These are phyloP conservation scores for Penicillium tannophilum DNA, from an alignment of 495 filamentous ascomycete genomes.

Conservation along the genomic window DNA sequence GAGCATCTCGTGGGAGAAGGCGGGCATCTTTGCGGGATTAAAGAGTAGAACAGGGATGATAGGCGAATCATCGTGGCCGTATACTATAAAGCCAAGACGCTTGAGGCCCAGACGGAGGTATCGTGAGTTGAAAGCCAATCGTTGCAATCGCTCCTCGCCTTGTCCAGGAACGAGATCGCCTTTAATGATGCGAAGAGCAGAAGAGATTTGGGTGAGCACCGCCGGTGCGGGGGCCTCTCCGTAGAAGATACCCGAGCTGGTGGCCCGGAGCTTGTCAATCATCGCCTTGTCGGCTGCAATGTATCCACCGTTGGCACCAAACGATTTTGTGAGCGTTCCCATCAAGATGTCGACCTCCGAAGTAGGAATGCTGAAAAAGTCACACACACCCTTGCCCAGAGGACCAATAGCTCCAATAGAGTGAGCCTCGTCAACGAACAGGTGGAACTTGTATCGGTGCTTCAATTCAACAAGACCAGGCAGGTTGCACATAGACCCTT, in stretches of 20 bases:
- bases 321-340: constrained; percentile 98
- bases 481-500: constrained; percentile 96
- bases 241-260: constrained; percentile 83
- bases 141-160: constrained; percentile 92
- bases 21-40: constrained; percentile 95
- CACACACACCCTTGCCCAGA: constrained; percentile 87
- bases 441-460: constrained; percentile 92
- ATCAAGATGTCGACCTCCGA: constrained; percentile 92
- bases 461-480: constrained; percentile 83
- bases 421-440: constrained; percentile 97
- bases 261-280: constrained; percentile 84
- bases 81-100: constrained; percentile 94
- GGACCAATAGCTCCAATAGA: constrained; percentile 93
- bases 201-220: constrained; percentile 84
- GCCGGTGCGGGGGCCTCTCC: constrained; percentile 87
- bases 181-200: constrained; percentile 80
- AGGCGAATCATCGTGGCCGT: constrained; percentile 95
- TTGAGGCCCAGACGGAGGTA: constrained; percentile 97
- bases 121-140: constrained; percentile 96
- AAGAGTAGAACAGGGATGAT: constrained; percentile 94
- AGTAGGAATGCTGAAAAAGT: constrained; percentile 92
- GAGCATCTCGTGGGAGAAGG: constrained; percentile 98
- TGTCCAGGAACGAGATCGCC: constrained; percentile 88
- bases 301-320: constrained; percentile 97
- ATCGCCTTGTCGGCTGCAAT: constrained; percentile 87